Conservation (phyloP, 805 yeast genomes). For the Kuraishia capsulata region DNA sequence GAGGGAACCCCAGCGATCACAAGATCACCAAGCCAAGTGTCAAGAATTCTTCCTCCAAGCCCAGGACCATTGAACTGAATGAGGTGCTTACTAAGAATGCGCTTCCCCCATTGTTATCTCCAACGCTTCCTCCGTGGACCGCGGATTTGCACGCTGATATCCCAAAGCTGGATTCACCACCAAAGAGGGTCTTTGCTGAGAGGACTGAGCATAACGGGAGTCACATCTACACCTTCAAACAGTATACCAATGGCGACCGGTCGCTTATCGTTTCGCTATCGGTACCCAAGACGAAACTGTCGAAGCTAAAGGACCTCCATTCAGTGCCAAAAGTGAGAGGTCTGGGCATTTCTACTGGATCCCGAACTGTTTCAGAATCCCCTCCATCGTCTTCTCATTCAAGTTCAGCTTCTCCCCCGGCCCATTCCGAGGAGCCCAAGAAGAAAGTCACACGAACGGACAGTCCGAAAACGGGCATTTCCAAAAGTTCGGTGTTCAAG, state of each 20-base stretch:
- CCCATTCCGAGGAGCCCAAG: neutral
- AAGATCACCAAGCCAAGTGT: too few relatives aligned
- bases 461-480: neutral
- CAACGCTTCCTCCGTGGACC: slow-evolving; percentile 2
- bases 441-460: neutral
- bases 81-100: neutral
- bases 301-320: neutral
- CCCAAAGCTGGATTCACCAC: neutral
- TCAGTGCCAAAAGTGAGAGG: neutral
- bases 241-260: neutral
- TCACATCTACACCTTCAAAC: neutral
- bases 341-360: neutral
- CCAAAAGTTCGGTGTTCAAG: neutral
- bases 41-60: slow-evolving; percentile 1
- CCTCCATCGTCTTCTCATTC: neutral
- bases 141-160: neutral
- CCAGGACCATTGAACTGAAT: neutral
- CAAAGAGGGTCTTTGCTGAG: neutral
- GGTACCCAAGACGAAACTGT: neutral
- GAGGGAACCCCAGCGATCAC: too few relatives aligned
- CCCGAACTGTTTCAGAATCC: too few relatives aligned
- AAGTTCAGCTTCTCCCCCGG: neutral
- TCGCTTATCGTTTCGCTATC: neutral
- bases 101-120: slow-evolving; percentile 1
- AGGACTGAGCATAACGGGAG: slow-evolving; percentile 2